phyloP scores from a whole-genome alignment of 2,329 filamentous ascomycete species.

The Pseudocercospora musae region DNA sequence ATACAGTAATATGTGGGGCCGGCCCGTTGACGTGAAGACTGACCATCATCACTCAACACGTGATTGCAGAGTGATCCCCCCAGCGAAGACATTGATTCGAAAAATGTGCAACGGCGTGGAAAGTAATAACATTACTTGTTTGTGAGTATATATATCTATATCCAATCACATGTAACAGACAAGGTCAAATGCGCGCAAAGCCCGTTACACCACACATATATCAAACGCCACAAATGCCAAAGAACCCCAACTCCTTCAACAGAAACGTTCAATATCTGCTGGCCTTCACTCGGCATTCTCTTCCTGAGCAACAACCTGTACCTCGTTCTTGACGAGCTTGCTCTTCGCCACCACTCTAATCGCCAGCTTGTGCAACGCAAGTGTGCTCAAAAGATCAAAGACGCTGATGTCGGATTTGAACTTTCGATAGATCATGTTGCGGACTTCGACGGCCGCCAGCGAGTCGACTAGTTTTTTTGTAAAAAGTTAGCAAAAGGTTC shows the following conservation, averaged over 20 bases:
- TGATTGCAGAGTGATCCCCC: too few species aligned
- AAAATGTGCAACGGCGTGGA: too few species aligned
- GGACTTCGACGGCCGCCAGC: slow-evolving; percentile 8
- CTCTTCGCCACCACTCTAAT: slow-evolving; percentile 1
- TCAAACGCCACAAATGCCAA: neutral
- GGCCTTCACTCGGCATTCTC: neutral
- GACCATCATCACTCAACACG: too few species aligned
- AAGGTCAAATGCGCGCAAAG: neutral
- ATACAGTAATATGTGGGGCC: too few species aligned
- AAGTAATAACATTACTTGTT: neutral
- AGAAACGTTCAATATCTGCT: too few species aligned
- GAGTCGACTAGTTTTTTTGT: slow-evolving; percentile 1
- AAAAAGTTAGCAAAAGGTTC: neutral
- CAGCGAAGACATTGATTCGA: too few species aligned
- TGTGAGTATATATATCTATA: neutral
- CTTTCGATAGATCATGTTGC: slow-evolving; percentile 4
- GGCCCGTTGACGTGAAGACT: too few species aligned
- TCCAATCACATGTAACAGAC: neutral
- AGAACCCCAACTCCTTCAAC: neutral
- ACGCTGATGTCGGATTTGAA: slow-evolving; percentile 4
- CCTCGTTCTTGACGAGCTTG: slow-evolving; percentile 2
- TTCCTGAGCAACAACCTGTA: neutral
- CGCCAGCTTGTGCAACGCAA: slow-evolving; percentile 1
- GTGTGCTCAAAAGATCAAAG: slow-evolving; percentile 10
- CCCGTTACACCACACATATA: neutral